Base-by-base conservation (phyloP, 176 grass and related monocot genomes). In the Poa pratensis region DNA sequence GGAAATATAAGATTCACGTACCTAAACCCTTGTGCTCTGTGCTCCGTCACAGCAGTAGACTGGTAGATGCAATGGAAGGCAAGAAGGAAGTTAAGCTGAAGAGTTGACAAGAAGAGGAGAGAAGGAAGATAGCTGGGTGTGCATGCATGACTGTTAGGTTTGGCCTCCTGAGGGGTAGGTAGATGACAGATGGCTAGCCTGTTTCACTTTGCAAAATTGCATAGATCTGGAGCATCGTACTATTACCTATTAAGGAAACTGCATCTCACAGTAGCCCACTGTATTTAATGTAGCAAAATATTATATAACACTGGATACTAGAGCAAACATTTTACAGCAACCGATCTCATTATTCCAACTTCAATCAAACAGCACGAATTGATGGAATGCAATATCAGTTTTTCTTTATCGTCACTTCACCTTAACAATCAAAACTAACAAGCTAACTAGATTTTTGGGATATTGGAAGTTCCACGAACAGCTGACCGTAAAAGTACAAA, bases 101-200 rank as follows among this genome's bases (percentile, higher is more conserved):
- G 81, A 45, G 26, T 16, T 75, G 12, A 83, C 40, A 62, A 75
- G 45, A 46, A 90, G 30, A 90, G 78, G 72, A 77, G 30, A 82
- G 42, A 84, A 30, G 75, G 66, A 69, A 69, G 45, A 32, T 26
- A 63, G 83, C 30, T 78, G 69, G 42, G 43, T 64, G 43, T 72
- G 83, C 83, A 82, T 24, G 62, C 67, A 81, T 82, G 83, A 90
- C 83, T 82, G 78, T 90, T 90, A 90, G 83, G 88, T 82, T 15
- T 62, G 83, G 78, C 51, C 72, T 53, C 17, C 40, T 76, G 43
- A 49, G 18, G 30, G 51, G 27, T 76, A 68, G 70, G 65, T 22
- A 69, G 32, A 85, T 68, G 67, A 5, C 49, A 85, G 27, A 76
- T 26, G 55, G 80, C 42, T 13, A 52, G 66, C 84, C 23, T 8